Evolutionary conservation across 2,329 filamentous ascomycete species (phyloP), one percentile per base, ranked within the genome.

Genomic region (Drechslerella stenobrocha): DNA sequence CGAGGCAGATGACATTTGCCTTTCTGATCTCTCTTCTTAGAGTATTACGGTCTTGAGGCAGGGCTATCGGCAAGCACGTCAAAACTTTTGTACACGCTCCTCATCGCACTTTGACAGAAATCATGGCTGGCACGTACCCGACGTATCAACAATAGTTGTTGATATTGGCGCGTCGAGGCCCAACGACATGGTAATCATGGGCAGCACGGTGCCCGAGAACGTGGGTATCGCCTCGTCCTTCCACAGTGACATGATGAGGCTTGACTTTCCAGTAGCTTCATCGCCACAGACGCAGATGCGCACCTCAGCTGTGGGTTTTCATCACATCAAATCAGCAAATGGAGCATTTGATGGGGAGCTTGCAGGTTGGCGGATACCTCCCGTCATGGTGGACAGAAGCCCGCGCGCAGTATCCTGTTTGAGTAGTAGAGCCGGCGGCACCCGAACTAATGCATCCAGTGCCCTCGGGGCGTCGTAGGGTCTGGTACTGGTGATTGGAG

Each of bases 101-200:
- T n/a, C n/a, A 47, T 45, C 34, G 13, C 5, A 34, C 53, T 35
- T 20, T 34, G 7, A 26, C 30, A 11, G 18, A 50, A 6, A 24
- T 20, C 20, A 18, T 20, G 6, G 28, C 4, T 15, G 9, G 18
- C 18, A 5, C 34, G 23, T 34, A 20, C n/a, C 46, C 30, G 92
- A 97, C 28, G 93, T 98, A 77, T 98, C 93, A 79, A 98, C 90
- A 73, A 98, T 92, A 72, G 90, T 96, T 9, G 93, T 98, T 48
- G 90, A 95, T 75, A 97, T 90, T 81, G 96, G 96, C 74, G 97
- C 91, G 47, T 91, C 91, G 3, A 91, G 96, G 64, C 90, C 90
- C 72, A 96, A 88, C 73, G 87, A 92, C 34, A 98, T 90, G 23
- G 91, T 96, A 72, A 98, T 95, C 76, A 92, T 89, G 20, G 93